phyloP scores from a whole-genome alignment of 2,329 filamentous ascomycete species.

The Ophiostoma perfectum region DNA sequence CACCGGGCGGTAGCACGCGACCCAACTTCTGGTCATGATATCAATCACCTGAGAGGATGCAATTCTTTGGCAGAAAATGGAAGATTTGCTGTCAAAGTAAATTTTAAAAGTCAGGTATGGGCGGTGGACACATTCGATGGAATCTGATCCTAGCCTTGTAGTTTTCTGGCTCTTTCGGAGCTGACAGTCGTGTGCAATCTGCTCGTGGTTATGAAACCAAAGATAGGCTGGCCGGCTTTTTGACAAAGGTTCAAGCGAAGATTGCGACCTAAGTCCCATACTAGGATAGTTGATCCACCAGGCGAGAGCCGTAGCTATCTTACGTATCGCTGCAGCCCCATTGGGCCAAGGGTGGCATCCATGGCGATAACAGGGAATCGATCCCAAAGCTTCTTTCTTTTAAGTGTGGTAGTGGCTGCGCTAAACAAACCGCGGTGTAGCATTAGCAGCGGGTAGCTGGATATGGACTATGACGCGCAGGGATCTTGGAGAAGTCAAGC shows the following conservation, averaged over 20 bases:
- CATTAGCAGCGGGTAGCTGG: background rate
- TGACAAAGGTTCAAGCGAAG: background rate
- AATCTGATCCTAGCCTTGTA: no score
- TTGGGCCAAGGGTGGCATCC: background rate
- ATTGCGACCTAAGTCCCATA: background rate
- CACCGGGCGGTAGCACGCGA: background rate
- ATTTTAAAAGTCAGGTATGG: no score
- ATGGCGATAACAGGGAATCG: background rate
- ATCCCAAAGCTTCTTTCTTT: background rate
- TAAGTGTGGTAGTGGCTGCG: background rate
- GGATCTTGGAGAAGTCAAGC: background rate
- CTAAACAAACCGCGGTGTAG: background rate
- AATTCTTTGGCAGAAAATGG: no score
- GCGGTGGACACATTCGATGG: no score
- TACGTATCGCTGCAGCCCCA: background rate
- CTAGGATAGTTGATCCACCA: background rate
- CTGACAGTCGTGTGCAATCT: background rate
- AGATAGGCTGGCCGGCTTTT: background rate
- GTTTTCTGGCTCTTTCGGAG: no score
- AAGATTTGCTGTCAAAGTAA: no score
- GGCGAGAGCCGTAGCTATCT: background rate
- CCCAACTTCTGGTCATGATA: background rate
- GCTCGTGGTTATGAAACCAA: background rate
- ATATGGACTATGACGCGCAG: background rate
- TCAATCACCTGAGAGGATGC: background rate